Percentiles rank a stretch among this genome's conserved stretches.
Evolutionary conservation across 2,329 filamentous ascomycete genomes (phyloP).

Genomic region (Arthrobotrys pseudoclavata): DNA sequence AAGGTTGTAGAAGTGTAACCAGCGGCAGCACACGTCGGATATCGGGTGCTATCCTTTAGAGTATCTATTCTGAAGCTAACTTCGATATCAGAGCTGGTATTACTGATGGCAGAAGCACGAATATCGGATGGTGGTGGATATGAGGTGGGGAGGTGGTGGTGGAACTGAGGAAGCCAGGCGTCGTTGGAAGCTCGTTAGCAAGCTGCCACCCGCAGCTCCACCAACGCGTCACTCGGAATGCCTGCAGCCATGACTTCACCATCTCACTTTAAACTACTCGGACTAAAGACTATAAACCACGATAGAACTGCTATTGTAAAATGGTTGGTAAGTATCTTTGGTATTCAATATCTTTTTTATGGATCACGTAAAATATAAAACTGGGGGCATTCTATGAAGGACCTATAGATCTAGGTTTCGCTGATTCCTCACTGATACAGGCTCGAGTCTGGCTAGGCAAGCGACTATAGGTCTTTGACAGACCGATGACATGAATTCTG

Average conservation of each 20-base stretch:
- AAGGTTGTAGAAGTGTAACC: background rate
- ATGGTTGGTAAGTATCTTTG: background rate
- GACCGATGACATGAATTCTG: background rate
- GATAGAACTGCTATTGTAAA: background rate
- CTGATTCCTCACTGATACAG: background rate
- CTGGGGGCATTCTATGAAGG: background rate
- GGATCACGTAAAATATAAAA: background rate
- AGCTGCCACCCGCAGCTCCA: slow-evolving; percentile 15
- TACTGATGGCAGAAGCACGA: background rate
- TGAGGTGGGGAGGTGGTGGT: slow-evolving; percentile 16
- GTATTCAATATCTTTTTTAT: background rate
- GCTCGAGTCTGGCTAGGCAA: background rate
- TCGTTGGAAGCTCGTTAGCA: slow-evolving; percentile 28
- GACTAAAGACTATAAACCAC: background rate
- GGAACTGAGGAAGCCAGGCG: slow-evolving; percentile 7
- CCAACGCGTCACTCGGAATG: slow-evolving; percentile 23
- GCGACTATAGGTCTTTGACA: background rate
- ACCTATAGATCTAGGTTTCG: background rate
- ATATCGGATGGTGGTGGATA: slow-evolving; percentile 3
- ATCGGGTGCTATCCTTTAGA: background rate
- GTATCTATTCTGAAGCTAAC: background rate
- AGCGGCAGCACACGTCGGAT: slow-evolving; percentile 9
- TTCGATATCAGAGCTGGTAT: background rate
- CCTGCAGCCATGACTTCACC: background rate
- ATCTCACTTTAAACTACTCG: background rate